Evolutionary conservation across 139 green algal species (phyloP), one percentile per base, ranked within the genome.

Genomic region (Chlorella sp.): DNA sequence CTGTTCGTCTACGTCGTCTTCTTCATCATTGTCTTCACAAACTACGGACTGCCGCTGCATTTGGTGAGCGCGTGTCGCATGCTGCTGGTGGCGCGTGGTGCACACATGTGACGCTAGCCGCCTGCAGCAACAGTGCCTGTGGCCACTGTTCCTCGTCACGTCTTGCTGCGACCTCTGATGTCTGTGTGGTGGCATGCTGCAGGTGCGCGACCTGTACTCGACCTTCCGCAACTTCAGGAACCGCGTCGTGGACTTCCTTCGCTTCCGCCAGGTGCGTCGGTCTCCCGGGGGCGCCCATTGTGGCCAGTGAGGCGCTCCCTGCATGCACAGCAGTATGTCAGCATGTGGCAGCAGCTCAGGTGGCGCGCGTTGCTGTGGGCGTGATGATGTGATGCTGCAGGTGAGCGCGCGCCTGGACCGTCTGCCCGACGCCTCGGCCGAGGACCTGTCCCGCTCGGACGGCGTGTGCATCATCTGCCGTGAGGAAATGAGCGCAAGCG

Each of bases 391-490:
- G n/a, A n/a, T 23, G 23, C 29, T 69, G 35, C 80, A 88, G 70
- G 91, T 91, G 20, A 95, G 91, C 0, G 91, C 94, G 31, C 95
- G 95, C 76, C 94, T 99, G 85, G 91, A 98, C 72, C 80, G 89
- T 55, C 97, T 99, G 64, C 82, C 86, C 1, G 92, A 98, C 63
- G 93, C 92, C 3, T 93, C 79, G 0, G 61, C 80, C 26, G 94
- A 96, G 66, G 95, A 99, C 75, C 79, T 99, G 71, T 75, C 75
- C 35, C 86, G 91, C 33, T 87, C 82, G 32, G 93, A 98, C 76
- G 83, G 85, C 49, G 86, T 92, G 61, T 99, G 95, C 90, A 98
- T 99, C 83, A 97, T 99, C 77, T 99, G 95, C 87, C 80, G 74
- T 3, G 80, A 82, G 73, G 80, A 80, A 68, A 83, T 78, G 76